Evolutionary conservation across 306 rosid genomes (phyloP).

Genomic region (Vachellia pachyceras): DNA sequence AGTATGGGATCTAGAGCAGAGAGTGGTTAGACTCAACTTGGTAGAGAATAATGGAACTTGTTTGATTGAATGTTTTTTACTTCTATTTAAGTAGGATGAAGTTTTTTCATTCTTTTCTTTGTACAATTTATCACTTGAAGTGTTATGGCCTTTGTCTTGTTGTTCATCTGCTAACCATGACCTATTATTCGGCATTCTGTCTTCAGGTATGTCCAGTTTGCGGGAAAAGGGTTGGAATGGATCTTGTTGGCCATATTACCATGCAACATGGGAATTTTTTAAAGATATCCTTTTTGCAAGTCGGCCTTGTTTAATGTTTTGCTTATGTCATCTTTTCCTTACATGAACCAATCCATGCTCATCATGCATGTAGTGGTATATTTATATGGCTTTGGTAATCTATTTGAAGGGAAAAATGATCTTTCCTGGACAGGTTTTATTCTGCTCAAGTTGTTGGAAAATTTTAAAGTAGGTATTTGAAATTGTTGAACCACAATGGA

Average conservation of each 20-base stretch:
- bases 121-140: not conserved
- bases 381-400: not conserved
- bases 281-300: conserved; percentile 77
- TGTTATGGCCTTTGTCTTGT: conserved; percentile 10
- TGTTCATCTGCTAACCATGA: conserved; percentile 25
- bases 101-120: not conserved
- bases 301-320: conserved; percentile 10
- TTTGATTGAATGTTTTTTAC: not conserved
- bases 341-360: conserved; percentile 13
- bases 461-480: not conserved
- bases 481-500: not conserved
- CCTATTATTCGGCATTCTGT: conserved; percentile 8
- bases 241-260: conserved; percentile 77
- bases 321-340: conserved; percentile 19
- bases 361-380: conserved; percentile 1
- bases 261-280: conserved; percentile 79
- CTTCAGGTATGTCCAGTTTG: conserved; percentile 90
- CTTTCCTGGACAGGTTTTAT: not conserved
- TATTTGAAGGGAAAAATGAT: not conserved
- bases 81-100: not conserved
- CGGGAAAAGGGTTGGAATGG: conserved; percentile 68
- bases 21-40: conserved; percentile 9
- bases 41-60: not conserved
- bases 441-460: not conserved
- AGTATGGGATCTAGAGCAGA: conserved; percentile 6